A percentile compares a stretch with the other conserved stretches of the same genome.
These are phyloP conservation scores for Stagonosporopsis rhizophila DNA, from an alignment of 2,329 filamentous ascomycete species.

Conservation along the genomic window DNA sequence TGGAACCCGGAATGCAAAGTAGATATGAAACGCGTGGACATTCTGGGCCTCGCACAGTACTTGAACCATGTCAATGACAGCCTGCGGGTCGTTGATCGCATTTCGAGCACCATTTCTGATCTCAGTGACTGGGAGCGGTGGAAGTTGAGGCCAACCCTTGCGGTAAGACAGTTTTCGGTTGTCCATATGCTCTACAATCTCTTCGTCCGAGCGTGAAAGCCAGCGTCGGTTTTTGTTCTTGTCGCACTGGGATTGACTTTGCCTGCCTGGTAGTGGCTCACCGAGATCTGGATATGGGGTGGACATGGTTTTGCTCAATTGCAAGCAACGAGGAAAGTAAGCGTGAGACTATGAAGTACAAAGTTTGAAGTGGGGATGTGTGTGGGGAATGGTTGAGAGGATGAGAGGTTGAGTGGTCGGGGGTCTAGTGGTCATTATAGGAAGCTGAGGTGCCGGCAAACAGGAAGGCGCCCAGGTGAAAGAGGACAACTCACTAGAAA, in stretches of 20 bases:
- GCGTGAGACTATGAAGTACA: too few species aligned
- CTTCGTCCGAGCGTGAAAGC: neutral
- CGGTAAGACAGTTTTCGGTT: neutral
- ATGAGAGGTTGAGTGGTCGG: too few species aligned
- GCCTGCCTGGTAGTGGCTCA: neutral
- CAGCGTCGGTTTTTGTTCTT: neutral
- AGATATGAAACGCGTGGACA: neutral
- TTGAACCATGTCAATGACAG: neutral
- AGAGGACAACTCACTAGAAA: too few species aligned
- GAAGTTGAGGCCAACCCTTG: neutral
- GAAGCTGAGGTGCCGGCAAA: too few species aligned
- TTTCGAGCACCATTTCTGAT: neutral
- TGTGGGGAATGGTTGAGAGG: too few species aligned
- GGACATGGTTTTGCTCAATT: neutral
- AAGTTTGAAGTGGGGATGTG: too few species aligned
- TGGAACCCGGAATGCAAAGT: neutral
- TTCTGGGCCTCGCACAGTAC: neutral
- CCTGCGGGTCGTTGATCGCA: neutral
- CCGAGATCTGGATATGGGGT: neutral
- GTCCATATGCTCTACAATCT: neutral
- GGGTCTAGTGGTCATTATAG: too few species aligned
- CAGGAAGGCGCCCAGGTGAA: too few species aligned
- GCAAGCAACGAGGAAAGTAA: too few species aligned
- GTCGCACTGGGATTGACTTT: neutral
- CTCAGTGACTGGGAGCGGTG: neutral